Base-by-base conservation (phyloP, 2,329 filamentous ascomycete species). In the Calonectria hongkongensis region DNA sequence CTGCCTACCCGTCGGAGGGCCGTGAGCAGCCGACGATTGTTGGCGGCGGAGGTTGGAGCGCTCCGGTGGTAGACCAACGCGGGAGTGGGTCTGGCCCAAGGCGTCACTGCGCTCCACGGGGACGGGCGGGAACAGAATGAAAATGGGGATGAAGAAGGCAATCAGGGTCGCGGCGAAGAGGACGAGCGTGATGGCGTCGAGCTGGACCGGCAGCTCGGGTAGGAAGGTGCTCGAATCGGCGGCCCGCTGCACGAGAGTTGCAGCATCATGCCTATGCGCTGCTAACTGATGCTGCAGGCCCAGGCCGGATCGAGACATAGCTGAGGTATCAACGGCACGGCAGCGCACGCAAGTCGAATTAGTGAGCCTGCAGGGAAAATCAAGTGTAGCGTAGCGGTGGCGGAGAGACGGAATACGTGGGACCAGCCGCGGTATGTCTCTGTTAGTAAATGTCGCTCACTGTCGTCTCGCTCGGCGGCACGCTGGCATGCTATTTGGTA, bases 111-210 rank as follows among this genome's bases (percentile, higher is more conserved):
- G 85, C 68, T 87, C 87, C 6, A 89, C 86, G 12, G 87, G 85
- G 21, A 90, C 82, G 1, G 90, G 90, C 13, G 89, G 89, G 73
- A 91, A 88, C 70, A 90, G 83, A 73, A 89, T 83, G 70, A 91
- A 83, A 70, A 91, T 82, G 39, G 90, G 90, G 60, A 90, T 76
- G 73, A 89, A 75, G 79, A 91, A 91, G 75, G 87, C 88, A 68
- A 85, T 66, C 62, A 89, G 75, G 10, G 88, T 89, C 67, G 84
- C 73, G 66, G 84, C 65, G 58, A 89, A 81, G 54, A 89, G 82
- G 62, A 86, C 78, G 66, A 86, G 78, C 64, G 83, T 80, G 47
- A 79, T 71, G 41, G 74, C 70, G 68, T 85, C 81, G 68, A 85
- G 71, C 63, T 75, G 72, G 21, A 71, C 75, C 27, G 80, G 71